Base-by-base conservation (phyloP, 2,329 filamentous ascomycete genomes). In the Paecilomyces variotii region DNA sequence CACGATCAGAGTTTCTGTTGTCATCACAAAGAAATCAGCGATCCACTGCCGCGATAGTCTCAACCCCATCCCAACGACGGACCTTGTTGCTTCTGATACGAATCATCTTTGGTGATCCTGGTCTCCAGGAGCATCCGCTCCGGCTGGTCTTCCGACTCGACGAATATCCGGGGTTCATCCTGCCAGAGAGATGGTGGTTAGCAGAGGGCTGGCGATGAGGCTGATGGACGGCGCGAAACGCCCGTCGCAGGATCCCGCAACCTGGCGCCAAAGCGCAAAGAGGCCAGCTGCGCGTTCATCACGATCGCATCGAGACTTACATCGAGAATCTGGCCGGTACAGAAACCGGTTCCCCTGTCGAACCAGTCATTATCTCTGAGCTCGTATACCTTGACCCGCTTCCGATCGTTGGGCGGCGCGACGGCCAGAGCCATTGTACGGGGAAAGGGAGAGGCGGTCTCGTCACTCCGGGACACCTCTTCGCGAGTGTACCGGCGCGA, bases 301-400 rank as follows among this genome's bases (percentile, higher is more conserved):
- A 45, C 39, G 39, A 45, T 45, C 39, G 39, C 39, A 45, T 45
- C 39, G n/a, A 45, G 39, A 45, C 88, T 74, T 84, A 94, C 89
- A 74, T 86, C 83, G 63, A 87, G 78, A 64, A 89, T 84, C 64
- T 86, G 83, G 54, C 92, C 91, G 60, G 86, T 90, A 75, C 94
- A 97, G 76, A 97, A 97, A 62, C 94, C 94, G 54, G 94, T 99
- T 64, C 94, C 94, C 70, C 93, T 84, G 78, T 99, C 94, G 74
- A 93, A 97, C 94, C 94, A 99, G 85, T 97, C 94, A 82, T 96
- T 96, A 78, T 96, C 91, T 75, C 90, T 91, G 70, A 99, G 84
- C 80, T 97, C 94, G 77, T 99, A 99, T 73, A 99, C 94, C 82
- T 99, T 99, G 77, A 97, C 94, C 82, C 94, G 72, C 70, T 79